phyloP scores from a whole-genome alignment of 2,329 filamentous ascomycete genomes.

The Didymella pomorum region DNA sequence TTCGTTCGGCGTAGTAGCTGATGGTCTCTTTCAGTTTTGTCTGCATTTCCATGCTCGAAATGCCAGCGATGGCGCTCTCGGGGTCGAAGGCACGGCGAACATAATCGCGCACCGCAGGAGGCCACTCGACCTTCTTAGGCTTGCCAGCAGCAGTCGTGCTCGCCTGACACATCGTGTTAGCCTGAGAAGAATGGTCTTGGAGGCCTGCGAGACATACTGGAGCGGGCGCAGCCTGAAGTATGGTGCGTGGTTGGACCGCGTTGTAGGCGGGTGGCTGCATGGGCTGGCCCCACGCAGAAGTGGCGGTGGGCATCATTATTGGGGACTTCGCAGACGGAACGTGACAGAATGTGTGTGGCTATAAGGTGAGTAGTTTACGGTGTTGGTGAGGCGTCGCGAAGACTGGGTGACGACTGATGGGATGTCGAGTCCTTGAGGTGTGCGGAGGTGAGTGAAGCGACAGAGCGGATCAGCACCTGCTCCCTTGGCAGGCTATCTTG shows the following conservation, averaged over 20 bases:
- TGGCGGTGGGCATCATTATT: constrained; percentile 42
- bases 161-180: constrained; percentile 31
- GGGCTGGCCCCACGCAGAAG: constrained; percentile 35
- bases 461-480: constrained; percentile 21
- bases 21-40: constrained; percentile 86
- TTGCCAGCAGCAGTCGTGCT: constrained; percentile 43
- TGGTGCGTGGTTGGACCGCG: constrained; percentile 55
- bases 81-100: constrained; percentile 88
- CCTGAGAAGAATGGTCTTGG: constrained; percentile 1
- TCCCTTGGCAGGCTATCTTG: constrained; percentile 24
- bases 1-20: constrained; percentile 77
- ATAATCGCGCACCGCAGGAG: constrained; percentile 82
- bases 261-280: constrained; percentile 54
- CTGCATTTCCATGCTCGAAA: constrained; percentile 74
- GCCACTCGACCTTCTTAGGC: constrained; percentile 75
- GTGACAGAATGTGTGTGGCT: constrained; percentile 16
- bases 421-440: constrained; percentile 14
- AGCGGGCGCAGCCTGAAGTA: constrained; percentile 35
- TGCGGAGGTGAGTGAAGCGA: constrained; percentile 36
- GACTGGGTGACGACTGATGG: constrained; percentile 9
- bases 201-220: constrained; percentile 28
- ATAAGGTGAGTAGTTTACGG: constrained; percentile 28
- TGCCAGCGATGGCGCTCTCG: constrained; percentile 62
- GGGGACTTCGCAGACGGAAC: constrained; percentile 12
- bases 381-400: constrained; percentile 1